A percentile compares a stretch with the other conserved stretches of the same genome.
These are phyloP conservation scores for Amanita pallidorosea DNA, from an alignment of 768 basidiomycete genomes.

Conservation along the genomic window DNA sequence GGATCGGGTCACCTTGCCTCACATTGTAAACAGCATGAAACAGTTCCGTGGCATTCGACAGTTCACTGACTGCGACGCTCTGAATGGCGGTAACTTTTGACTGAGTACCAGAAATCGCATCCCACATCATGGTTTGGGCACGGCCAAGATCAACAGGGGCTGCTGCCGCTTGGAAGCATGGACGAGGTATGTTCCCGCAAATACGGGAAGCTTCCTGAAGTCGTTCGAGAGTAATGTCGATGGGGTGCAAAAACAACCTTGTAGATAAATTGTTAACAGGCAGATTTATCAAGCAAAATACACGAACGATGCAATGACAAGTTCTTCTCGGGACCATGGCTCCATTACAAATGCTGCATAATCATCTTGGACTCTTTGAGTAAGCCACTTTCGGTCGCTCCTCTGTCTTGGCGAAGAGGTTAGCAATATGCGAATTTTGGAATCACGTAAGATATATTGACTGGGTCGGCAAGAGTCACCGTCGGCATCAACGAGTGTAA, in stretches of 20 bases:
- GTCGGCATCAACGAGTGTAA: slow-evolving; percentile 7
- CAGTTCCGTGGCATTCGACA: slow-evolving; percentile 44
- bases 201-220: not conserved
- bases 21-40: not conserved
- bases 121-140: no score
- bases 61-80: slow-evolving; percentile 38
- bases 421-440: not conserved
- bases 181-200: slow-evolving; percentile 6
- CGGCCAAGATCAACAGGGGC: no score
- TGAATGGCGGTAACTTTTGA: slow-evolving; percentile 32
- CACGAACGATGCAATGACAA: not conserved
- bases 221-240: slow-evolving; percentile 5
- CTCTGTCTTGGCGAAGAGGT: no score
- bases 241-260: slow-evolving; percentile 2
- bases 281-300: slow-evolving; percentile 1
- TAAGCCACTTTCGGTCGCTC: slow-evolving; percentile 6
- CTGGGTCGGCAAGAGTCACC: not conserved
- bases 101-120: no score
- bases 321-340: slow-evolving; percentile 6
- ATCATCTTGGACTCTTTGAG: not conserved
- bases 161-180: slow-evolving; percentile 5
- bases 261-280: not conserved
- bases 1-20: not conserved
- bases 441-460: not conserved
- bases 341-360: not conserved